Evolutionary conservation across 331 rosid genomes (phyloP).

Genomic region (Pyrus hybrid): DNA sequence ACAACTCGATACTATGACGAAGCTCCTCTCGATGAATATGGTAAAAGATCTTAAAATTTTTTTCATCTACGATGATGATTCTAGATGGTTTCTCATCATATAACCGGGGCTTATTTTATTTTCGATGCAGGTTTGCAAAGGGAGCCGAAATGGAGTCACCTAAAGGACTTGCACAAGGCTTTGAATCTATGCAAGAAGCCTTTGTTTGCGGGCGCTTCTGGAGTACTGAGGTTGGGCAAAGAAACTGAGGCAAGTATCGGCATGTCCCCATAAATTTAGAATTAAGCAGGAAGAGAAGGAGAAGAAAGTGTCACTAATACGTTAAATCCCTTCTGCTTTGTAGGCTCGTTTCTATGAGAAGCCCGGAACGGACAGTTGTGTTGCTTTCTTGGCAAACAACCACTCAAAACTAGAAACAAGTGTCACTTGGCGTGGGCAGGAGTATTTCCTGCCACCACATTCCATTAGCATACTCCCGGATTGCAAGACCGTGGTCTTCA

Average conservation of each 20-base stretch:
- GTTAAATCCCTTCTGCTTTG: neutral
- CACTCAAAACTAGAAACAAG: constrained; percentile 24
- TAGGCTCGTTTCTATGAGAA: constrained; percentile 53
- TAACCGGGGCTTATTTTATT: neutral
- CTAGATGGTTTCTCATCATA: neutral
- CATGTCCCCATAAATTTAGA: neutral
- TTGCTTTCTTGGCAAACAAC: constrained; percentile 81
- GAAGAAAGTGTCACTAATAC: neutral
- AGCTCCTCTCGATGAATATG: constrained; percentile 91
- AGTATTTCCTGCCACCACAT: constrained; percentile 50
- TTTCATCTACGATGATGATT: neutral
- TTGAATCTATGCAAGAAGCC: constrained; percentile 55
- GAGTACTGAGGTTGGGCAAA: constrained; percentile 21
- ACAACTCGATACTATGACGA: constrained; percentile 88
- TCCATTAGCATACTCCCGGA: constrained; percentile 88
- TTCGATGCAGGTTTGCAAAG: constrained; percentile 41
- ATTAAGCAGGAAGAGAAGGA: neutral
- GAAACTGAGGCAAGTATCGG: constrained; percentile 37
- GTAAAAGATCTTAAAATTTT: neutral
- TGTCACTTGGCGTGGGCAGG: constrained; percentile 44
- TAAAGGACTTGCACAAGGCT: constrained; percentile 66
- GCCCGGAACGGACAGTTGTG: constrained; percentile 33
- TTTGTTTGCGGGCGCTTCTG: constrained; percentile 36
- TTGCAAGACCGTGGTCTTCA: constrained; percentile 76
- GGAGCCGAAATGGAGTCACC: constrained; percentile 90